Evolutionary conservation across 345 rosid genomes (phyloP), one percentile per base, ranked within the genome.

Genomic region (Hypericum perforatum): DNA sequence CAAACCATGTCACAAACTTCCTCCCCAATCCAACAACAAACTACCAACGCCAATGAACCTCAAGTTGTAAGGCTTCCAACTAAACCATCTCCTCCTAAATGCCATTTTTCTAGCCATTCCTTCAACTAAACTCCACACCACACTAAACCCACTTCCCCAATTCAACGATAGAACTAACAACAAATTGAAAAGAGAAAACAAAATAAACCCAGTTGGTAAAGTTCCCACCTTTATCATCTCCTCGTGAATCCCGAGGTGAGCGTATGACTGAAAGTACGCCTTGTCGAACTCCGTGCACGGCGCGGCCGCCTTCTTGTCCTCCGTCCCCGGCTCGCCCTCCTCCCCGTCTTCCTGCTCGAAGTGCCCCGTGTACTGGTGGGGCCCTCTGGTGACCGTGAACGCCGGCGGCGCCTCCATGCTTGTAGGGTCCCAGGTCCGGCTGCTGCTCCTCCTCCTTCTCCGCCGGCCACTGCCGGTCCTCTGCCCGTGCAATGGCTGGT

Each of bases 201-300:
- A 41, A 52, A 11, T 11, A 43, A 3, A 12, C 3, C 39, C 6
- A 16, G 43, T 41, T 16, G 54, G 52, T 8, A 43, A 42, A 7
- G 12, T 43, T 50, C 11, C 11, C 7, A 76, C 95, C 91, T 90
- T 90, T 76, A 90, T 82, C 97, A 86, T 90, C 72, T 90, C 96
- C 71, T 86, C 94, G 68, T 90, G 98, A 52, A 91, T 84, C 61
- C 97, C 96, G 10, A 84, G 78, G 63, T 90, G 97, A 56, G 97
- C 94, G 46, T 90, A 86, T 3, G 96, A 82, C 59, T 86, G 79
- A 44, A 90, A 84, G 66, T 86, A 90, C 36, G 94, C 96, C 59
- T 73, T 73, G 61, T 91, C 98, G 67, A 91, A 91, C 75, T 84
- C 95, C 0, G 98, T 91, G 44, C 80, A 77, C 10, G 85, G 83